Base-by-base conservation (phyloP, 177 flowering plant species). In the Telopea speciosissima region DNA sequence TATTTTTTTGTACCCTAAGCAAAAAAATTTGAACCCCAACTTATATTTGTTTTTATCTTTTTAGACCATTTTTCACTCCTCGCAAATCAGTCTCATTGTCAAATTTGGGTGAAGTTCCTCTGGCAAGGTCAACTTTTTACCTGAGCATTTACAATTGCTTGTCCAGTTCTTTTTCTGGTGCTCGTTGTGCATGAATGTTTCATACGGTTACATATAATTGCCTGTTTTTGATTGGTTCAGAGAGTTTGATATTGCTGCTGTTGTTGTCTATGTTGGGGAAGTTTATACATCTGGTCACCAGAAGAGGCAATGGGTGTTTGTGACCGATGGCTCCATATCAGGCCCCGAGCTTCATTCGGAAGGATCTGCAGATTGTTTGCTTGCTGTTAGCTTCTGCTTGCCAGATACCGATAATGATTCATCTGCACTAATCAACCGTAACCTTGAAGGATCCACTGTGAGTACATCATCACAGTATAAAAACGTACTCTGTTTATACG, bases 261-360 rank as follows among this genome's bases (percentile, higher is more conserved):
- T 82, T 23, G 82, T 92, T 79, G 80, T 95, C 71, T 70, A 84
- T 67, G 93, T 90, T 69, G 99, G 99, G 63, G 89, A 90, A 69
- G 85, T 79, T 70, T 85, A 81, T 81, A 67, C 67, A 66, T 78
- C 82, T 69, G 81, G 84, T 73, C 81, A 83, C 58, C 97, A 83
- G 69, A 88, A 78, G 85, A 90, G 80, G 77, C 97, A 91, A 75
- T 92, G 99, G 99, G 87, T 92, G 64, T 95, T 92, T 82, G 88
- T 90, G 71, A 83, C 96, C 10, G 97, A 95, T 80, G 87, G 87
- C 65, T 87, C 90, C 19, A 49, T 73, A 49, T 65, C 75, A 61
- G 79, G 66, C 52, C 65, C 80, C 56, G 78, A 71, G 66, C 70
- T 74, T 63, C 70, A 81, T 23, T 70, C 79, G 12, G 84, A 75